Evolutionary conservation across 441 rosid species (phyloP).

Genomic region (Pelargonium myrrhifolium): DNA sequence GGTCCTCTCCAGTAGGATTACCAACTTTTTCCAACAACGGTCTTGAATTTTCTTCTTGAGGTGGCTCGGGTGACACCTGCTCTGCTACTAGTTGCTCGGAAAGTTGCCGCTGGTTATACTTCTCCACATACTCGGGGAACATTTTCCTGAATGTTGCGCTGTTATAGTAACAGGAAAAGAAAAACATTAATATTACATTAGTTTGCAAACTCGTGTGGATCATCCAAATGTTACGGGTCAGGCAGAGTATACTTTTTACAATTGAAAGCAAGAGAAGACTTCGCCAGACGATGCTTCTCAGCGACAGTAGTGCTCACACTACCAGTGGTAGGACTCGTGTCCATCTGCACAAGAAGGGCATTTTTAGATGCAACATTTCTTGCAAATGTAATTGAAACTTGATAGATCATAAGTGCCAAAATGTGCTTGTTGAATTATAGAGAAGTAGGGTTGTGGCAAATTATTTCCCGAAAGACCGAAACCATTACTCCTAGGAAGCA

Average conservation of each 20-base stretch:
- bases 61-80: constrained; percentile 31
- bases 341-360: constrained; percentile 54
- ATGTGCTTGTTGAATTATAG: not conserved
- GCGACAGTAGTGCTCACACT: constrained; percentile 69
- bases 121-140: constrained; percentile 88
- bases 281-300: constrained; percentile 83
- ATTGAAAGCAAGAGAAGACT: constrained; percentile 84
- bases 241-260: constrained; percentile 60
- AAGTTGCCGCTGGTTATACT: constrained; percentile 54
- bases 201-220: not conserved
- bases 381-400: constrained; percentile 9
- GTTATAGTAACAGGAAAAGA: constrained; percentile 17
- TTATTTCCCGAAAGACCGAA: too few species aligned
- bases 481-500: too few species aligned
- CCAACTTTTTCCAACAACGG: constrained; percentile 28
- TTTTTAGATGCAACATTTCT: constrained; percentile 2
- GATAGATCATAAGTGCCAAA: not conserved
- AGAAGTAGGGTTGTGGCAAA: too few species aligned
- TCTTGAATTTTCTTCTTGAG: constrained; percentile 33
- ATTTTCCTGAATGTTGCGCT: constrained; percentile 79
- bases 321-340: constrained; percentile 92
- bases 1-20: constrained; percentile 23
- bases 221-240: too few species aligned
- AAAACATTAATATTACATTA: not conserved
- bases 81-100: constrained; percentile 40